phyloP scores from a whole-genome alignment of 306 rosid species.

The Oxytropis ochrocephala region DNA sequence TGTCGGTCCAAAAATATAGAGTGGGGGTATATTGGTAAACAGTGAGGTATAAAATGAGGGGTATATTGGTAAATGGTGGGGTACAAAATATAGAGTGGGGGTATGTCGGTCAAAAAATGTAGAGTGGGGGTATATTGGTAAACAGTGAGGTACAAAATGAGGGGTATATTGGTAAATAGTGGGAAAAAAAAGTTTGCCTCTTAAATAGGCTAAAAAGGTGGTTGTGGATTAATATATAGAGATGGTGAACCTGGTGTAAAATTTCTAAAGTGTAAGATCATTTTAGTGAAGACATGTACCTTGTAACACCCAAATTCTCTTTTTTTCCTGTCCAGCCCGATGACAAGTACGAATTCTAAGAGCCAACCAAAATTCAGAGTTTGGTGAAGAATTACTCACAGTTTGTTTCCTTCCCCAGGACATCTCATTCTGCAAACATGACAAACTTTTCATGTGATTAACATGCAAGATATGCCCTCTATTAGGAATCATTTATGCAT shows the following conservation, averaged over 20 bases:
- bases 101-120: too few species aligned
- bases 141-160: too few species aligned
- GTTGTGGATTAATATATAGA: too few species aligned
- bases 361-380: slow-evolving; percentile 73
- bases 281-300: not conserved
- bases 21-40: too few species aligned
- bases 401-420: slow-evolving; percentile 97
- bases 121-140: too few species aligned
- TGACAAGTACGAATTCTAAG: slow-evolving; percentile 94
- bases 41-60: too few species aligned
- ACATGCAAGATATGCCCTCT: not conserved
- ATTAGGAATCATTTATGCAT: not conserved
- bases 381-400: slow-evolving; percentile 97
- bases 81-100: too few species aligned
- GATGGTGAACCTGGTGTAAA: not conserved
- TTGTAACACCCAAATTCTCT: not conserved
- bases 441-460: not conserved
- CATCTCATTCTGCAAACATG: not conserved
- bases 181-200: too few species aligned
- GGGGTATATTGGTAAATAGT: too few species aligned
- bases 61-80: too few species aligned
- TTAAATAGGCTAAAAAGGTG: too few species aligned
- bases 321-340: slow-evolving; percentile 45
- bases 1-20: too few species aligned
- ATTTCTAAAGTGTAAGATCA: not conserved